Evolutionary conservation across 208 protist species (phyloP).

Genomic region (Spongospora subterranea): DNA sequence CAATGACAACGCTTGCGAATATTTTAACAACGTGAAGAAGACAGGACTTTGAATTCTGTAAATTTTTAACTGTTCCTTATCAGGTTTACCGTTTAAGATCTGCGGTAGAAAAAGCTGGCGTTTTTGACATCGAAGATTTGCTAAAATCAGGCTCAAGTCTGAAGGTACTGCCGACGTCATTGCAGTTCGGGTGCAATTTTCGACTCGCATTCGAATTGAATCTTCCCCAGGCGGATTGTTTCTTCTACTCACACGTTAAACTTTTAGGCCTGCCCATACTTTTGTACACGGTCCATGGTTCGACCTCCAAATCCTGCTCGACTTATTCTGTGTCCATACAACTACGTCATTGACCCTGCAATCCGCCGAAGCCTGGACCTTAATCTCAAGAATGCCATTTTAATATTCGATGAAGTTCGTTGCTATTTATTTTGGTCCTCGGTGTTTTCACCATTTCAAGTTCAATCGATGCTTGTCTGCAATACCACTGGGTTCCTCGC

Average conservation of each 20-base stretch:
- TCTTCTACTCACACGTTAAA: no score
- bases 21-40: neutral
- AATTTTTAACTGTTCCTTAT: neutral
- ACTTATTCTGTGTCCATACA: constrained; percentile 37
- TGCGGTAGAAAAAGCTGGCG: neutral
- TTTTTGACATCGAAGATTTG: constrained; percentile 50
- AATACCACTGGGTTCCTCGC: neutral
- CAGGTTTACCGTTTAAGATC: constrained; percentile 4
- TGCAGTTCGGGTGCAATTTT: neutral
- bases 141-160: neutral
- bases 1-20: constrained; percentile 1
- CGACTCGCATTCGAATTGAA: no score
- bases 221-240: no score
- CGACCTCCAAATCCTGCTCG: neutral
- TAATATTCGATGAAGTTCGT: constrained; percentile 29
- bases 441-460: no score
- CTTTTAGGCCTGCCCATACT: constrained; percentile 36
- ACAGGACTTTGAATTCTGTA: neutral
- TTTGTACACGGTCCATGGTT: neutral
- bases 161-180: neutral
- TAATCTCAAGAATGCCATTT: constrained; percentile 14
- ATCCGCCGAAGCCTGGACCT: constrained; percentile 41
- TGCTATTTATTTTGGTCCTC: neutral
- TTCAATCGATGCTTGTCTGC: no score
- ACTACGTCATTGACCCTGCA: constrained; percentile 21